phyloP scores from a whole-genome alignment of 306 rosid genomes.

The Abrus pulchellus region DNA sequence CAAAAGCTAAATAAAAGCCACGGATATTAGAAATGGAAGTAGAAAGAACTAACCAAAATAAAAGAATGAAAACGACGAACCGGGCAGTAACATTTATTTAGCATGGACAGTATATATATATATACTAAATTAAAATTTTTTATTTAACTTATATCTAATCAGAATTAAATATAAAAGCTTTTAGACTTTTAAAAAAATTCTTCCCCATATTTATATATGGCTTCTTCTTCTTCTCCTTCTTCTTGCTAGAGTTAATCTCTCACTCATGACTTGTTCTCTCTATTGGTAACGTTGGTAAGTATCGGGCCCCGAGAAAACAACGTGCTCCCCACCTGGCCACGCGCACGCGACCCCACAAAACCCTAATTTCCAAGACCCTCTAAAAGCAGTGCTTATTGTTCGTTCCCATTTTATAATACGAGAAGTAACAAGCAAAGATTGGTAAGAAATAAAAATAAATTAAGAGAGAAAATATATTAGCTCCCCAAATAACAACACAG shows the following conservation, averaged over 20 bases:
- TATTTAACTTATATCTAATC: no score
- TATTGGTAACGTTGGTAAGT: conserved; percentile 19
- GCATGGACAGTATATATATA: neutral
- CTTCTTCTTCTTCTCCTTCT: neutral
- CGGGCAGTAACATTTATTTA: neutral
- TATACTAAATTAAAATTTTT: no score
- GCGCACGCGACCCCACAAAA: conserved; percentile 83
- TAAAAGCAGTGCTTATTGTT: conserved; percentile 57
- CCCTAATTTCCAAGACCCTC: conserved; percentile 82
- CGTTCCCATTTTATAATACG: conserved; percentile 20
- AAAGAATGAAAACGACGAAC: neutral
- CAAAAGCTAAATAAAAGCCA: neutral
- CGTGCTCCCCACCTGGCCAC: conserved; percentile 75
- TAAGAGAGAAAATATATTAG: conserved; percentile 20
- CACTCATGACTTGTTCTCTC: conserved; percentile 15
- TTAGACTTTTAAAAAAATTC: no score
- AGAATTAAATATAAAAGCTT: no score
- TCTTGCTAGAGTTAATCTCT: neutral
- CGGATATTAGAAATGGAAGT: neutral
- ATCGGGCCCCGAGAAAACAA: conserved; percentile 63
- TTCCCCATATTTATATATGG: no score
- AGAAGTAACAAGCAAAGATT: neutral
- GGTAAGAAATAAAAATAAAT: no score
- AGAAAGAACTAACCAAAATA: neutral
- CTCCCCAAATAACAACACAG: conserved; percentile 65